Evolutionary conservation across 2,329 filamentous ascomycete genomes (phyloP).

Genomic region (Monosporascus sp.): DNA sequence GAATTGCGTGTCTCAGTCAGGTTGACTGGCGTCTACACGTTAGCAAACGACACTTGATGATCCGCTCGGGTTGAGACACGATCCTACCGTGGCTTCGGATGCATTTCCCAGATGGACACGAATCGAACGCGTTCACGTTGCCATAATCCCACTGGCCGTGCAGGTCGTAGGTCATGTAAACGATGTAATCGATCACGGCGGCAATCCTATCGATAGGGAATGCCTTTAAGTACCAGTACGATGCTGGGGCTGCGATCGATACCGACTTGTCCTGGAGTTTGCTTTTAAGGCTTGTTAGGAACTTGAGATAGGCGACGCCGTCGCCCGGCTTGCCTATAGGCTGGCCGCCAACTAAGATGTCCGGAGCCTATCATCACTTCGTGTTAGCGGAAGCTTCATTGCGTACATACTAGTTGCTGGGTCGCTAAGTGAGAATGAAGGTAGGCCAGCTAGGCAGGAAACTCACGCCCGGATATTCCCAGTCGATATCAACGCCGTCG

Average conservation of each 20-base stretch:
- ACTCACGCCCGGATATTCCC: conserved; percentile 28
- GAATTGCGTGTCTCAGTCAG: conserved; percentile 15
- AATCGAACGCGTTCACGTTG: conserved; percentile 3
- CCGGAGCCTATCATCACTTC: conserved; percentile 5
- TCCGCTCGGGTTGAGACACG: no score
- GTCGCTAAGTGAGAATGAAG: no score
- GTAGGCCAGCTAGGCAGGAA: background rate
- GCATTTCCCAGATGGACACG: conserved; percentile 8
- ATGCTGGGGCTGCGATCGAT: conserved; percentile 17
- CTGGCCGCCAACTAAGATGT: conserved; percentile 10
- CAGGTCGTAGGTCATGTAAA: conserved; percentile 12
- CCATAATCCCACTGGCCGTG: conserved; percentile 17
- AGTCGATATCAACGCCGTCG: conserved; percentile 31
- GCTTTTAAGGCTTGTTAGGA: conserved; percentile 5
- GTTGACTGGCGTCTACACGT: conserved; percentile 4
- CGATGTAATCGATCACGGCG: conserved; percentile 16
- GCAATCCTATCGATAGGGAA: conserved; percentile 14
- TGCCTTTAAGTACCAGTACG: conserved; percentile 20
- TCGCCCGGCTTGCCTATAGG: conserved; percentile 8
- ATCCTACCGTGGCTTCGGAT: conserved; percentile 4
- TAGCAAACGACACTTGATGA: no score
- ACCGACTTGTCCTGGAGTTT: conserved; percentile 1
- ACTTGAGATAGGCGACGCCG: conserved; percentile 9
- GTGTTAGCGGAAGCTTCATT: background rate
- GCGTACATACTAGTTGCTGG: no score